Base-by-base conservation (phyloP, 1,284 basidiomycete species). In the Cutaneotrichosporon sp. region DNA sequence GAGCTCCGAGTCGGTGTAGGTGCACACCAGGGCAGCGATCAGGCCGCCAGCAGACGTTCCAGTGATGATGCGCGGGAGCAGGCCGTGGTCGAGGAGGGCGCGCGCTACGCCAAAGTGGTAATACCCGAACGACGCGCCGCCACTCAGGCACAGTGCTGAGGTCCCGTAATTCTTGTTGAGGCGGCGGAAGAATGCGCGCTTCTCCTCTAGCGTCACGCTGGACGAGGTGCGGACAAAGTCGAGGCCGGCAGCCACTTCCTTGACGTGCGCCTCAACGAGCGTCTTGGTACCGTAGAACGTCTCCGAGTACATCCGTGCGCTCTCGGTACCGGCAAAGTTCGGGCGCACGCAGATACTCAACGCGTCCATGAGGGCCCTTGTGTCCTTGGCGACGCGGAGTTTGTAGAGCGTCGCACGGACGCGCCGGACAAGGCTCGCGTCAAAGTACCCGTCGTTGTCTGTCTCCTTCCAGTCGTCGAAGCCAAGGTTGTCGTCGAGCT, bases 311-410 rank as follows among this genome's bases (percentile, higher is more conserved):
- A 97, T 82, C 72, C 92, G 88, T 64, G 90, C 82, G 58, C 91
- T 93, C 80, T 98, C 96, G 0, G 92, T 88, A 0, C 93, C 97
- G 10, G 92, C 97, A 83, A 98, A 99, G 80, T 98, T 98, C 59
- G 88, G 88, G 62, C 94, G 85, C 52, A 98, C 85, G 73, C 93
- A 98, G 1, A 94, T 90, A 72, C 97, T 92, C 40, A 99, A 82
- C 0, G 98, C 91, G 14, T 91, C 92, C 62, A 96, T 86, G 56
- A 97, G 85, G 0, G 90, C 92, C 66, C 90, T 86, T 3, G 87
- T 89, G 76, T 97, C 93, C 46, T 89, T 86, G 2, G 69, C 65
- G 0, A 68, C 62, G 36, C 78, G 62, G n/a, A 79, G 61, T 21
- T 69, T 70, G 7, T 67, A 66, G 34, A 81, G 65, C 7, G 78